Conservation (phyloP, 495 filamentous ascomycete genomes). For the Tuber aestivum region DNA sequence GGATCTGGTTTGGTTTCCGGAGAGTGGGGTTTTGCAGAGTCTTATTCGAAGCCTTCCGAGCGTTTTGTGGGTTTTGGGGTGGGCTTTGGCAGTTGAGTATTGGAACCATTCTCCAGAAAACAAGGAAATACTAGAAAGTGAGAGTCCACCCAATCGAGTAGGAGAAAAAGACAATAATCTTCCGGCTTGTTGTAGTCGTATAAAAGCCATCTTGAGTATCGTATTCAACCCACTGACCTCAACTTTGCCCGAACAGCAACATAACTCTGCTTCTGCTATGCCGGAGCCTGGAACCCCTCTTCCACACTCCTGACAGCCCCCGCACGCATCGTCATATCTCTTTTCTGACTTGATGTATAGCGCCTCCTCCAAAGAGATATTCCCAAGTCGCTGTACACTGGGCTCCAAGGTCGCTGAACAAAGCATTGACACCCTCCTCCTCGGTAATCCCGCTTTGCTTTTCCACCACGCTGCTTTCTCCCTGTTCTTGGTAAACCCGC, state of each 20-base stretch:
- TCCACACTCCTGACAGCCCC: slow-evolving; percentile 47
- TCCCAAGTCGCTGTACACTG: slow-evolving; percentile 82
- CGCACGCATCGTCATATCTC: slow-evolving; percentile 47
- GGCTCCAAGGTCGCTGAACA: slow-evolving; percentile 97
- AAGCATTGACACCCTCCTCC: slow-evolving; percentile 74
- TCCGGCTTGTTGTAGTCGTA: slow-evolving; percentile 79
- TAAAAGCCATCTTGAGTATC: slow-evolving; percentile 75
- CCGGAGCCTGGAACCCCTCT: slow-evolving; percentile 69
- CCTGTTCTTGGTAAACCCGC: slow-evolving; percentile 48
- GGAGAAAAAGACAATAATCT: slow-evolving; percentile 91
- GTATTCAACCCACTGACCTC: slow-evolving; percentile 75
- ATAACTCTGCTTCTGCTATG: slow-evolving; percentile 88
- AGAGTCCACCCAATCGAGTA: slow-evolving; percentile 94
- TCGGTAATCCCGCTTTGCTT: slow-evolving; percentile 57
- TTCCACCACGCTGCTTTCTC: slow-evolving; percentile 41
- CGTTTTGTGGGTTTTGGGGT: slow-evolving; percentile 1
- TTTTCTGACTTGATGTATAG: slow-evolving; percentile 72
- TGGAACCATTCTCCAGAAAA: neutral
- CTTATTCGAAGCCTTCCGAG: slow-evolving; percentile 2
- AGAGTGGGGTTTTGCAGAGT: neutral
- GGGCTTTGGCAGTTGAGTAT: neutral
- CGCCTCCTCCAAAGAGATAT: slow-evolving; percentile 91
- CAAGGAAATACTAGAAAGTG: slow-evolving; percentile 78
- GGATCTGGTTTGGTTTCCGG: neutral
- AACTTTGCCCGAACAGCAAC: slow-evolving; percentile 80